Percentiles rank a stretch among this genome's conserved stretches.
Evolutionary conservation across 805 yeast species (phyloP).

Genomic region (Cephaloascus albidus): DNA sequence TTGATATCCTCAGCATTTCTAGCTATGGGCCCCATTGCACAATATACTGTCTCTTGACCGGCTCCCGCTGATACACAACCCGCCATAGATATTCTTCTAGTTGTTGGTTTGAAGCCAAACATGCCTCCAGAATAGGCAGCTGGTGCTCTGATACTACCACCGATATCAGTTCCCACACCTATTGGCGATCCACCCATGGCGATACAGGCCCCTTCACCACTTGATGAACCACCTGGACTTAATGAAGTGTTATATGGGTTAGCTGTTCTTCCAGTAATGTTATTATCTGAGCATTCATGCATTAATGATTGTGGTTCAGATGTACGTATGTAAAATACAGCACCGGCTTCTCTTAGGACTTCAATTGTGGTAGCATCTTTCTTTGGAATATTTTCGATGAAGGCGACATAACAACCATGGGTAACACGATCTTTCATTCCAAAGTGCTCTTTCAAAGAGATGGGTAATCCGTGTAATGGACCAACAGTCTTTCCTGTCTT

Average conservation of each 20-base stretch:
- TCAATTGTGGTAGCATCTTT: constrained; percentile 20
- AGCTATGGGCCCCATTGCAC: constrained; percentile 39
- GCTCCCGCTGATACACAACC: constrained; percentile 25
- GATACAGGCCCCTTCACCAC: constrained; percentile 43
- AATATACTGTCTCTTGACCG: constrained; percentile 35
- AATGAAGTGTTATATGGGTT: constrained; percentile 49
- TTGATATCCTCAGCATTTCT: constrained; percentile 25
- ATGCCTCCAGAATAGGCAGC: constrained; percentile 31
- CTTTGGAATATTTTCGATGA: constrained; percentile 17
- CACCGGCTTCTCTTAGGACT: constrained; percentile 28
- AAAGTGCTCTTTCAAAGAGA: constrained; percentile 48
- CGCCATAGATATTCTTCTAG: constrained; percentile 17
- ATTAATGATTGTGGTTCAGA: constrained; percentile 34
- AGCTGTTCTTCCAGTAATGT: constrained; percentile 48
- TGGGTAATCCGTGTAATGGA: constrained; percentile 60
- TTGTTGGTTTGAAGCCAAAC: constrained; percentile 33
- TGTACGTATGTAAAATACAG: constrained; percentile 34
- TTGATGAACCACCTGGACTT: constrained; percentile 42
- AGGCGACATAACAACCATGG: constrained; percentile 29
- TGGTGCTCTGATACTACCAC: constrained; percentile 42
- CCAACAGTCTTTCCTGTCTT: constrained; percentile 42
- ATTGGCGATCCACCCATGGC: constrained; percentile 34
- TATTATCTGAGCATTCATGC: constrained; percentile 55
- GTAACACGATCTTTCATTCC: constrained; percentile 21
- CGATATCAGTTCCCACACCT: constrained; percentile 50